These are phyloP conservation scores for Fraxinus dipetala DNA, from an alignment of 305 asterid genomes.

Conservation along the genomic window DNA sequence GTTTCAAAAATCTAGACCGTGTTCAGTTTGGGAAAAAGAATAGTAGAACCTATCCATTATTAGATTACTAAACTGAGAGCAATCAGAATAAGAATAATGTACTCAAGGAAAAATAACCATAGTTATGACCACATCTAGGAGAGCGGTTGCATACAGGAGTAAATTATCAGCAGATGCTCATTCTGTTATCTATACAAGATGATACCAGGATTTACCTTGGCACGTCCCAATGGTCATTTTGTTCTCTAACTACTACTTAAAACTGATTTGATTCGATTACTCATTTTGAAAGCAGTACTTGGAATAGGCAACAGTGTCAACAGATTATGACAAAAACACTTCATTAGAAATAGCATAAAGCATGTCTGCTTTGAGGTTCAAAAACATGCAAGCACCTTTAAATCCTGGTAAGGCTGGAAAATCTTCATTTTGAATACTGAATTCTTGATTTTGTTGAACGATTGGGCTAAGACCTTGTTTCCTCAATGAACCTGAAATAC, in stretches of 20 bases:
- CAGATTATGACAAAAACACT: constrained; percentile 9
- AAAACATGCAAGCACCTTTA: constrained; percentile 58
- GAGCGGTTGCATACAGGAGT: background rate
- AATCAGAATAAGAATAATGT: background rate
- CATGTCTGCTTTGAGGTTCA: constrained; percentile 8
- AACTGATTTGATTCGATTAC: constrained; percentile 6
- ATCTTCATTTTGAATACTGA: constrained; percentile 98
- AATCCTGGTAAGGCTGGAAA: constrained; percentile 98
- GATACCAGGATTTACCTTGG: background rate
- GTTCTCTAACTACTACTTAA: background rate
- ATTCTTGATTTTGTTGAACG: constrained; percentile 97
- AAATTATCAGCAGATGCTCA: constrained; percentile 4
- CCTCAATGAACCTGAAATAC: constrained; percentile 77
- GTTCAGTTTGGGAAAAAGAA: background rate
- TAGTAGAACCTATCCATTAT: background rate
- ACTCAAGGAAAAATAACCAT: background rate
- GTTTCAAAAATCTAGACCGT: background rate
- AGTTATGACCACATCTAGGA: background rate
- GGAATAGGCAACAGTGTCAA: constrained; percentile 3
- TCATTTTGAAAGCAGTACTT: background rate
- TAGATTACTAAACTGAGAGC: background rate
- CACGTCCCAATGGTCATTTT: constrained; percentile 1
- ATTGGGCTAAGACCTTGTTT: constrained; percentile 88
- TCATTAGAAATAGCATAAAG: constrained; percentile 3
- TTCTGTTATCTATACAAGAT: background rate